Conservation (phyloP, 2,329 filamentous ascomycete species). For the Chrysoporthe deuterocubensis region DNA sequence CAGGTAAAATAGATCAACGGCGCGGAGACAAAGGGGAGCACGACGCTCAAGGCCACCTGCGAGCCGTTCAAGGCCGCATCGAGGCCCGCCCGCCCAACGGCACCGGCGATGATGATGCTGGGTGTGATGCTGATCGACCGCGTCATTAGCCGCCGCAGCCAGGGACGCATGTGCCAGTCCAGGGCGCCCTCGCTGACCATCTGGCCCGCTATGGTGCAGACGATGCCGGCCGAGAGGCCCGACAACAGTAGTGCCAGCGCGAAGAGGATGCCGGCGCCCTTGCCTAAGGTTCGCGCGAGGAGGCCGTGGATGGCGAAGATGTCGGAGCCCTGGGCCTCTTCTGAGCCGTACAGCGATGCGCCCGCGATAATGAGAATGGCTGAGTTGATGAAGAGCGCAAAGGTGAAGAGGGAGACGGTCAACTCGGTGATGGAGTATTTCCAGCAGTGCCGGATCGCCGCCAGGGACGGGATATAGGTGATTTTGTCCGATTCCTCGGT, state of each 20-base stretch:
- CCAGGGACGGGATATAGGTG: conserved; percentile 71
- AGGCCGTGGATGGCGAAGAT: conserved; percentile 83
- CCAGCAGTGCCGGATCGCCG: conserved; percentile 74
- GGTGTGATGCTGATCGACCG: conserved; percentile 81
- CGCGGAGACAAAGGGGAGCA: conserved; percentile 80
- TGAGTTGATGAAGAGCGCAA: conserved; percentile 83
- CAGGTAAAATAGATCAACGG: conserved; percentile 87
- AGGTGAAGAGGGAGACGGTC: conserved; percentile 74
- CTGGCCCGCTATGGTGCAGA: conserved; percentile 88
- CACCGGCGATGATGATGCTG: conserved; percentile 80
- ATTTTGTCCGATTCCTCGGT: conserved; percentile 50
- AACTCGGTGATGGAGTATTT: conserved; percentile 75
- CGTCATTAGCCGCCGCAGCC: conserved; percentile 78
- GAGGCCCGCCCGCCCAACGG: conserved; percentile 73
- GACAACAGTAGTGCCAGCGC: conserved; percentile 80
- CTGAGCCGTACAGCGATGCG: conserved; percentile 69
- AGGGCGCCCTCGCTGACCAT: conserved; percentile 87
- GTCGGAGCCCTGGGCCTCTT: conserved; percentile 68
- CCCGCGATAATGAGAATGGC: conserved; percentile 83
- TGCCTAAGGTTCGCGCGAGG: conserved; percentile 69
- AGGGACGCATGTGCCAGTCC: conserved; percentile 74
- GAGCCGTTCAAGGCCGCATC: conserved; percentile 73
- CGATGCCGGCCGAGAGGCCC: conserved; percentile 80
- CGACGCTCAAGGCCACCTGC: conserved; percentile 78
- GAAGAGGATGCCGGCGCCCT: conserved; percentile 81